phyloP scores from a whole-genome alignment of 305 asterid species.

The Striga hermonthica region DNA sequence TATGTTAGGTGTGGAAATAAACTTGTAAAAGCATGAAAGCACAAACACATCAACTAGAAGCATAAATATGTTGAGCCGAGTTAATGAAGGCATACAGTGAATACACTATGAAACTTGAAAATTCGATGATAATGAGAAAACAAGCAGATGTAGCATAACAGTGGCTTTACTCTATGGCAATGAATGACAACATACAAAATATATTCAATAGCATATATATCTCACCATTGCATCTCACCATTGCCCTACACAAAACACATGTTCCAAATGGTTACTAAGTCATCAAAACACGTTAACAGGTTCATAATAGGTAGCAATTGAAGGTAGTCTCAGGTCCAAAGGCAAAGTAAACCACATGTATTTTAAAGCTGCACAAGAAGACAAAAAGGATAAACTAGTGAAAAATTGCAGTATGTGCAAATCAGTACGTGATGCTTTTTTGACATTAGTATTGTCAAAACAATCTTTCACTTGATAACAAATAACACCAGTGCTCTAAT shows the following conservation, averaged over 20 bases:
- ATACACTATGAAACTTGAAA: not conserved
- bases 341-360: not conserved
- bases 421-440: no score
- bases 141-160: not conserved
- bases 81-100: not conserved
- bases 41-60: not conserved
- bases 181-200: not conserved
- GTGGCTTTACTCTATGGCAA: not conserved
- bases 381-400: not conserved
- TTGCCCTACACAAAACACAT: not conserved
- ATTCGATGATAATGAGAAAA: not conserved
- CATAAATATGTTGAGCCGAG: not conserved
- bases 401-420: not conserved
- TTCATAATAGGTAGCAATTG: not conserved
- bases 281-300: not conserved
- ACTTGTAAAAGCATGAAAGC: not conserved
- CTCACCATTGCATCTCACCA: not conserved
- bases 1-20: not conserved
- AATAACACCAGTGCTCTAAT: not conserved
- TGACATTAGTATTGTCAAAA: not conserved
- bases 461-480: conserved; percentile 4
- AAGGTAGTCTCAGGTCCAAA: not conserved
- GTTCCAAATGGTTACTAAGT: not conserved
- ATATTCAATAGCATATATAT: not conserved
- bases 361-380: not conserved